Evolutionary conservation across 2,329 filamentous ascomycete genomes (phyloP), one percentile per base, ranked within the genome.

Genomic region (Berkeleyomyces rouxiae): DNA sequence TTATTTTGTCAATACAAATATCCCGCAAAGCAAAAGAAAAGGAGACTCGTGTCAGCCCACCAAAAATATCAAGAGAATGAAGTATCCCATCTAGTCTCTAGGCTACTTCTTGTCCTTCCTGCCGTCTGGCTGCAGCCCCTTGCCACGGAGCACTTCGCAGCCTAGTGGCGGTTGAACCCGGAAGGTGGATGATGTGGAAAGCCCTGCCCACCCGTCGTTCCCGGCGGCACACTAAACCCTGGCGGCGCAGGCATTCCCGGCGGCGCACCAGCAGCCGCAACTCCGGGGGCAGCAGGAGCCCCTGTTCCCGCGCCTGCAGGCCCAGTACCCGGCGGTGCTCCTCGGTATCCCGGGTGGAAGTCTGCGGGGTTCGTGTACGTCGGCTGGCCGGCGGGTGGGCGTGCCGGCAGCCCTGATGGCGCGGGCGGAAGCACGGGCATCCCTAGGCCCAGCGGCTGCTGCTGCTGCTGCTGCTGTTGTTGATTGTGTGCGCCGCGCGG

Each of bases 351-450:
- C 0, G 76, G 76, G 65, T 78, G 77, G 69, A 76, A 78, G 63
- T 78, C 75, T 57, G 75, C 76, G 4, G 76, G 76, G 64, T 77
- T 78, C 57, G 72, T 74, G 67, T 73, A 79, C 33, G 73, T 74
- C 33, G 67, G 72, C 40, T 77, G 77, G 76, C 76, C 0, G 78
- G 78, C 2, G 78, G 60, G 60, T 42, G 60, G 60, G 33, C 78
- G 72, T 0, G 78, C 76, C 0, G 79, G 78, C 3, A 81, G 71
- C 1, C 78, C 79, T 0, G 77, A 75, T 0, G 78, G 78, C 0
- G 78, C 74, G 7, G 78, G 75, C 0, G 78, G 78, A 2, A 80
- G 74, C 59, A 72, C 72, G n/a, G 62, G 62, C 62, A 64, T 64
- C 6, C 58, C 58, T 37, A 64, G 37, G 13, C 62, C 62, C 43